Conservation (phyloP, 2,329 filamentous ascomycete genomes). For the Phaeomoniella chlamydospora region DNA sequence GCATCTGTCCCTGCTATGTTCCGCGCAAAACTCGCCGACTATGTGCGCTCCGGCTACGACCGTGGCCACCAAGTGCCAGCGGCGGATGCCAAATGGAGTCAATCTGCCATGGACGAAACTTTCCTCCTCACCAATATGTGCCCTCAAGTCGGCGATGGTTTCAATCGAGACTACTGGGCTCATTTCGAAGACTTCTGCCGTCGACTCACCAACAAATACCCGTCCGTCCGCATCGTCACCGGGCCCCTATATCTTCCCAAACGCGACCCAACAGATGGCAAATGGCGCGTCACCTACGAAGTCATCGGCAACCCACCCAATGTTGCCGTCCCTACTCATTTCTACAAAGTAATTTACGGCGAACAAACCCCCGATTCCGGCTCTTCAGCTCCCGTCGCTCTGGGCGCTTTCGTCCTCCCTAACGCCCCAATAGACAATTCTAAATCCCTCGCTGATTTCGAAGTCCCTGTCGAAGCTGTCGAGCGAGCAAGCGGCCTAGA, state of each 20-base stretch:
- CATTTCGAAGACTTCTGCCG: constrained; percentile 97
- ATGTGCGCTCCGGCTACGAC: constrained; percentile 89
- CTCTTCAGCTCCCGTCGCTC: constrained; percentile 56
- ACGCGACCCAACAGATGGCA: constrained; percentile 66
- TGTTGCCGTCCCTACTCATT: constrained; percentile 92
- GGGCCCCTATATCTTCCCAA: constrained; percentile 87
- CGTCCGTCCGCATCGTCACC: constrained; percentile 79
- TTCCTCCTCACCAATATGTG: constrained; percentile 95
- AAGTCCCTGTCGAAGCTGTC: constrained; percentile 84
- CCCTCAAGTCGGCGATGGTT: constrained; percentile 92
- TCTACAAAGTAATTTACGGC: constrained; percentile 97
- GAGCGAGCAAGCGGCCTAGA: constrained; percentile 86
- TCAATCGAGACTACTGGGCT: constrained; percentile 98
- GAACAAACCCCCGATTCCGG: constrained; percentile 55
- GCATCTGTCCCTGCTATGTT: constrained; percentile 66
- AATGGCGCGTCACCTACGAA: constrained; percentile 93
- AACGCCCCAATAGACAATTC: constrained; percentile 79
- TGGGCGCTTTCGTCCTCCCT: constrained; percentile 89
- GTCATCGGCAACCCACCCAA: constrained; percentile 88
- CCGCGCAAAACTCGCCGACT: constrained; percentile 81
- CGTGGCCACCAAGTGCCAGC: constrained; percentile 94
- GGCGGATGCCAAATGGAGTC: constrained; percentile 90
- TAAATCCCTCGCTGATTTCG: constrained; percentile 80
- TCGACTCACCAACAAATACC: constrained; percentile 64
- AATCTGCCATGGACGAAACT: constrained; percentile 86